These are phyloP conservation scores for Alopecurus myosuroides DNA, from an alignment of 176 grass and related monocot species.

Conservation along the genomic window DNA sequence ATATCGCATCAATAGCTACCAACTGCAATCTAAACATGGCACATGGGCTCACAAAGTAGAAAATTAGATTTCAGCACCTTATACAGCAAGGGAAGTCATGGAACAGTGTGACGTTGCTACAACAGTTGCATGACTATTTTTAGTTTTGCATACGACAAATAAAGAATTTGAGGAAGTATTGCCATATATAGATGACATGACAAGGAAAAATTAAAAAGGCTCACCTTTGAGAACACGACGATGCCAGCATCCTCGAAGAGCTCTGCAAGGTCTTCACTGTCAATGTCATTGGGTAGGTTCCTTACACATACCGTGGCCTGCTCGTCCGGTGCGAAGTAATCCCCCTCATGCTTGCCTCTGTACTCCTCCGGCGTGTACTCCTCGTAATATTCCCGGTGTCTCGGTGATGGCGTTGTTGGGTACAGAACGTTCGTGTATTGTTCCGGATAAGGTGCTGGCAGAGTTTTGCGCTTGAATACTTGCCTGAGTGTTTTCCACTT, in stretches of 20 bases:
- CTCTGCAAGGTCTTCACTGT: too few relatives aligned
- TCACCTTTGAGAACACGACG: too few relatives aligned
- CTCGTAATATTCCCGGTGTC: background rate
- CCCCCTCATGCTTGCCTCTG: too few relatives aligned
- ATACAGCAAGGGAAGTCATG: background rate
- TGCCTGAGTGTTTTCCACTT: conserved; percentile 60
- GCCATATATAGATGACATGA: too few relatives aligned
- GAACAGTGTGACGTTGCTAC: background rate
- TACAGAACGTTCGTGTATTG: background rate
- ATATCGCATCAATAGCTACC: background rate
- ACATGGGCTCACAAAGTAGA: background rate
- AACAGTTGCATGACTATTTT: background rate
- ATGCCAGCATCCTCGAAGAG: too few relatives aligned
- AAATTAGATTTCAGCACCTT: background rate
- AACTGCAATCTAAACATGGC: background rate
- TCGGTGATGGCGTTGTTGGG: conserved; percentile 5
- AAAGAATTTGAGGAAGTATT: background rate
- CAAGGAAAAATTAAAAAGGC: too few relatives aligned
- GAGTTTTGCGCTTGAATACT: conserved; percentile 30
- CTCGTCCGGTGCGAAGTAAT: too few relatives aligned
- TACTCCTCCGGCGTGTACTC: too few relatives aligned
- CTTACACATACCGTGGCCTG: too few relatives aligned
- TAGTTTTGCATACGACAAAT: background rate
- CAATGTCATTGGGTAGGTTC: too few relatives aligned
- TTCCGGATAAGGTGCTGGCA: conserved; percentile 27